Evolutionary conservation across 495 filamentous ascomycete genomes (phyloP), one percentile per base, ranked within the genome.

Genomic region (Aspergillus funiculosus): DNA sequence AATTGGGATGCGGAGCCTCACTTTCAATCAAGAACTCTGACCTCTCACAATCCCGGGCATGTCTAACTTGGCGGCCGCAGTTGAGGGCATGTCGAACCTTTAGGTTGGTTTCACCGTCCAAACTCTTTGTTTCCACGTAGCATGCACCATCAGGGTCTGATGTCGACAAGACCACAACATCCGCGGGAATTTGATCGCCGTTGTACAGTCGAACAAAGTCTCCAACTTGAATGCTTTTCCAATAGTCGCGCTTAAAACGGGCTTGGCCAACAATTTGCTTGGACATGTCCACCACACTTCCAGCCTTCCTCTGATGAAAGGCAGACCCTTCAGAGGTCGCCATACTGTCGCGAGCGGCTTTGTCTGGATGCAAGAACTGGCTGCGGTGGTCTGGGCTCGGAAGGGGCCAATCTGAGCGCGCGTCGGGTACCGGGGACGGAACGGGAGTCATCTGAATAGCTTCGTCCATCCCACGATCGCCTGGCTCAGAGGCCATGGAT

Each of bases 201-300:
- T 94, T 95, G 67, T 95, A 96, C 39, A 99, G 77, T 43, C 94
- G 87, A 35, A 99, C 85, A 63, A 94, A 97, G 64, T 99, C 94
- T 27, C 94, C 94, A 31, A 97, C 91, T 54, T 94, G 82, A 18
- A 97, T 76, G 58, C 80, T 94, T 61, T 99, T 99, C 94, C 94
- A 99, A 41, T 79, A 80, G 52, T 95, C 92, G 51, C 81, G 83
- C 62, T 92, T 91, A 63, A 99, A 99, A 35, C 81, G 76, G 36
- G 90, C 83, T 36, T 69, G 80, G 29, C 74, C 80, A 5, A 78
- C 64, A 1, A 71, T 72, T 37, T 76, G 68, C 45, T 78, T 80
- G 31, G 72, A 70, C 29, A 73, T 72, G 43, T 86, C 77, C 20
- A 85, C 63, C 39, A 92, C 69, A 44, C 79, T 87, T 10, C 83